Conservation (phyloP, 2,329 filamentous ascomycete genomes). For the Verticillium isaacii region DNA sequence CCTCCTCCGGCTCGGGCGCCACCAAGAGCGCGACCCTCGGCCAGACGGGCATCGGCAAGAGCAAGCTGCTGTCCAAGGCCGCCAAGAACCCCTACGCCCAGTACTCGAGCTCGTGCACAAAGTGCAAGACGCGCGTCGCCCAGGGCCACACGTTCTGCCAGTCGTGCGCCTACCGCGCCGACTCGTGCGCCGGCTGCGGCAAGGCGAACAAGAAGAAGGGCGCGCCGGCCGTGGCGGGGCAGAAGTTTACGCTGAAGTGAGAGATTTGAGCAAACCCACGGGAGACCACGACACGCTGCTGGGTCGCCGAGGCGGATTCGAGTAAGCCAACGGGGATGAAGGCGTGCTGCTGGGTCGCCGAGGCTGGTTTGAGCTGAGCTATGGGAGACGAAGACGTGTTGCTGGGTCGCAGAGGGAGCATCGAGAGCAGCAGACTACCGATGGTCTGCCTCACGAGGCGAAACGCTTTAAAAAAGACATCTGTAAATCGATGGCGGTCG, state of each 20-base stretch:
- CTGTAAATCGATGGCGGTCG: too few species aligned
- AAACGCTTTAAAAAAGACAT: too few species aligned
- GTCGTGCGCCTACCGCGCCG: conserved; percentile 57
- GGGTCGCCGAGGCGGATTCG: too few species aligned
- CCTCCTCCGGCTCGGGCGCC: conserved; percentile 16
- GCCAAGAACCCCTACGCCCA: conserved; percentile 64
- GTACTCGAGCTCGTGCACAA: conserved; percentile 56
- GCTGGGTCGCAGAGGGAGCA: too few species aligned
- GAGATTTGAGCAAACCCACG: not conserved
- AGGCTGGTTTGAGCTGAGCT: too few species aligned
- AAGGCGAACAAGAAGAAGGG: conserved; percentile 50
- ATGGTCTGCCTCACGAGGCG: too few species aligned
- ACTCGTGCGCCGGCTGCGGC: conserved; percentile 60
- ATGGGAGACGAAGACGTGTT: too few species aligned
- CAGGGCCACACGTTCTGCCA: conserved; percentile 57
- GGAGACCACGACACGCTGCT: too few species aligned
- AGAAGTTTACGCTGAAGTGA: conserved; percentile 61
- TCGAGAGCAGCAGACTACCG: too few species aligned
- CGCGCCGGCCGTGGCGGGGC: conserved; percentile 49
- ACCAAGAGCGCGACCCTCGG: conserved; percentile 50
- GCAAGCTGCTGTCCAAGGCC: conserved; percentile 58
- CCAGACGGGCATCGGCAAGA: conserved; percentile 57
- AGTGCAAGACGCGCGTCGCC: conserved; percentile 60
- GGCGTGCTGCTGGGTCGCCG: too few species aligned
- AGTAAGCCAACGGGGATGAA: too few species aligned